Evolutionary conservation across 768 basidiomycete genomes (phyloP).

Genomic region (Sporobolomyces roseus): DNA sequence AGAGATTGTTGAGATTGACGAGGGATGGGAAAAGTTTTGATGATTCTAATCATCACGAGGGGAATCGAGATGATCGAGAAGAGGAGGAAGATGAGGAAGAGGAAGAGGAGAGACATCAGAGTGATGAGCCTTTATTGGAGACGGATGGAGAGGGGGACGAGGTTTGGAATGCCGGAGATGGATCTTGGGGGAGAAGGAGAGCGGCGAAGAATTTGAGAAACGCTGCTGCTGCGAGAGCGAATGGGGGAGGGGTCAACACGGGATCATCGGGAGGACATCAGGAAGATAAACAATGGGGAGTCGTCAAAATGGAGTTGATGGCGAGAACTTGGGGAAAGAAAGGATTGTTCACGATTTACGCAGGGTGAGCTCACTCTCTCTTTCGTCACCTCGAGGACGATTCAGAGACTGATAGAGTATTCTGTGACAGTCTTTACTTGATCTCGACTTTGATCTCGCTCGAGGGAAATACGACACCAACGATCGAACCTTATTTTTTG

Average conservation of each 20-base stretch:
- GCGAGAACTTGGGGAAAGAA: constrained; percentile 30
- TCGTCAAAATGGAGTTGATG: constrained; percentile 40
- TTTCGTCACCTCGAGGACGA: not conserved
- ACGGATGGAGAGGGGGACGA: not conserved
- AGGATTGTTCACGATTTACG: constrained; percentile 36
- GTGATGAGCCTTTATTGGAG: not conserved
- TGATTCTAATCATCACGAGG: constrained; percentile 6
- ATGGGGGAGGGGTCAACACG: too few relatives aligned
- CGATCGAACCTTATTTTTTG: constrained; percentile 45
- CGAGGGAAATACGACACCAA: constrained; percentile 42
- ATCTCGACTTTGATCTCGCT: constrained; percentile 42
- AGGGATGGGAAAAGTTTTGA: constrained; percentile 6
- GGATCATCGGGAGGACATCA: too few relatives aligned
- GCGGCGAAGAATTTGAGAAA: not conserved
- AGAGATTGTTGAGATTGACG: constrained; percentile 10
- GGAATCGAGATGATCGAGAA: constrained; percentile 1
- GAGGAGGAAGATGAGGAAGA: constrained; percentile 13
- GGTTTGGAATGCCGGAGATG: constrained; percentile 18
- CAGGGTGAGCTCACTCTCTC: constrained; percentile 24
- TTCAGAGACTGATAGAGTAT: not conserved
- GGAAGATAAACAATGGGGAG: constrained; percentile 37
- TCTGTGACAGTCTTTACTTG: constrained; percentile 35
- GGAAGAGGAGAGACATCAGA: too few relatives aligned
- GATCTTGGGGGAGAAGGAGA: constrained; percentile 7
- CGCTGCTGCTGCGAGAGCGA: not conserved